A percentile compares a stretch with the other conserved stretches of the same genome.
phyloP scores from a whole-genome alignment of 2,329 filamentous ascomycete species.

The Dactylonectria macrodidyma region DNA sequence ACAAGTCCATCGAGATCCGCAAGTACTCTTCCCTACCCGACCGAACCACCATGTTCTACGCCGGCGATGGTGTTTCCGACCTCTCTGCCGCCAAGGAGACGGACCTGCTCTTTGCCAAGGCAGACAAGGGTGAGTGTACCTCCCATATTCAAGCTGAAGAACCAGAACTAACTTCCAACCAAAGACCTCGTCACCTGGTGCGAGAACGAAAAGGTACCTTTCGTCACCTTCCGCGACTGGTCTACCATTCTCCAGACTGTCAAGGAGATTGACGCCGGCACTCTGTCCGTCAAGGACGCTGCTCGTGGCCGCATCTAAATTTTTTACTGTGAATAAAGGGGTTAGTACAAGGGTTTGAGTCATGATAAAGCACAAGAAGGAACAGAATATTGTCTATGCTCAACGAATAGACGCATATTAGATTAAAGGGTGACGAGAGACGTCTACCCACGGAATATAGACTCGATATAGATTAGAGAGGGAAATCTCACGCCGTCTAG shows the following conservation, averaged over 20 bases:
- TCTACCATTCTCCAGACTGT: slow-evolving; percentile 82
- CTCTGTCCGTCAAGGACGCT: slow-evolving; percentile 78
- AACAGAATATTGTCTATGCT: slow-evolving; percentile 14
- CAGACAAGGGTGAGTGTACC: slow-evolving; percentile 79
- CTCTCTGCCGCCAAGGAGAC: slow-evolving; percentile 93
- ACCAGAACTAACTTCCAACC: slow-evolving; percentile 25
- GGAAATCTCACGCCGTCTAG: slow-evolving; percentile 18
- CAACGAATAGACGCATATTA: slow-evolving; percentile 30
- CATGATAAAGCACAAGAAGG: slow-evolving; percentile 5
- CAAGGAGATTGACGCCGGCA: slow-evolving; percentile 82
- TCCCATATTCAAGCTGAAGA: not conserved
- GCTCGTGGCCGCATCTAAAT: slow-evolving; percentile 64
- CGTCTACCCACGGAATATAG: slow-evolving; percentile 26
- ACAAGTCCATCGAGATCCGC: slow-evolving; percentile 93
- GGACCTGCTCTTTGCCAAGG: slow-evolving; percentile 93
- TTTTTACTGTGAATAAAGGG: not conserved
- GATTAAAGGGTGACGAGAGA: slow-evolving; percentile 31
- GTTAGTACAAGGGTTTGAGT: slow-evolving; percentile 4
- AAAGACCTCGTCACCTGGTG: slow-evolving; percentile 90
- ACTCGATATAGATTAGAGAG: slow-evolving; percentile 32
- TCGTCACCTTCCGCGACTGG: slow-evolving; percentile 91
- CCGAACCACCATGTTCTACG: slow-evolving; percentile 91
- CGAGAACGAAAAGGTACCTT: slow-evolving; percentile 86
- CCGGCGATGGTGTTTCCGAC: slow-evolving; percentile 94
- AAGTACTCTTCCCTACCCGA: slow-evolving; percentile 85